Evolutionary conservation across 108 stramenopile species (phyloP).

Genomic region (Cyclostephanos invisitatus): DNA sequence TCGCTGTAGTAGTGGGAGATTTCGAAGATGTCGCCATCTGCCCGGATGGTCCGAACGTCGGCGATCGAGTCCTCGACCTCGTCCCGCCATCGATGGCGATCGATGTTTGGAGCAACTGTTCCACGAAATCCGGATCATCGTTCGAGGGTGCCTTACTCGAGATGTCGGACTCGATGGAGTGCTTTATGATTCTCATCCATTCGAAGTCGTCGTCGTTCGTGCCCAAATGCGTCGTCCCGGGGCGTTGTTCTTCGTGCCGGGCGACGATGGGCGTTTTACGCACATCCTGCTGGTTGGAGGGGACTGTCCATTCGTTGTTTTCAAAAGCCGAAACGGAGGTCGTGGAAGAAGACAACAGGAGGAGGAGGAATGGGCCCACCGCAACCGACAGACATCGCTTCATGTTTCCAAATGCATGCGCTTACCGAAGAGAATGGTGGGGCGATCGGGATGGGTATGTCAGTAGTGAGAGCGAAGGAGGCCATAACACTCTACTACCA

Average conservation of each 20-base stretch:
- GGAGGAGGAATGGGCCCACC: not conserved
- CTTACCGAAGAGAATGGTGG: not conserved
- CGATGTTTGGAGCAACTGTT: not conserved
- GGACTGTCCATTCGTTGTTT: not conserved
- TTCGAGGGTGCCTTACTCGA: not conserved
- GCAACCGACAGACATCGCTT: not conserved
- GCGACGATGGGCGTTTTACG: not conserved
- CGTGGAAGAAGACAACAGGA: not conserved
- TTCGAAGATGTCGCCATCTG: no score
- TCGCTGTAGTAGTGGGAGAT: no score
- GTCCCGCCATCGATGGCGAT: constrained; percentile 4
- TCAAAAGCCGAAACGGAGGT: not conserved
- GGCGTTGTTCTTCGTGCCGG: not conserved
- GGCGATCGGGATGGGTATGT: not conserved
- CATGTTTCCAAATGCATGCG: not conserved
- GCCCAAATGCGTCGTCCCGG: not conserved
- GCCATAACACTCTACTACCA: no score
- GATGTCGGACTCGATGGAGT: not conserved
- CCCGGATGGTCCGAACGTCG: not conserved
- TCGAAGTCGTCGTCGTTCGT: not conserved
- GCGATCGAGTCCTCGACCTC: not conserved
- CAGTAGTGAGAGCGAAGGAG: not conserved
- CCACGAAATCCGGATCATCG: constrained; percentile 4
- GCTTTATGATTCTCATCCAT: not conserved
- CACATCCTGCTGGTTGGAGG: not conserved